Conservation (phyloP, 345 rosid species). For the rapeseed (Brassica napus) region DNA sequence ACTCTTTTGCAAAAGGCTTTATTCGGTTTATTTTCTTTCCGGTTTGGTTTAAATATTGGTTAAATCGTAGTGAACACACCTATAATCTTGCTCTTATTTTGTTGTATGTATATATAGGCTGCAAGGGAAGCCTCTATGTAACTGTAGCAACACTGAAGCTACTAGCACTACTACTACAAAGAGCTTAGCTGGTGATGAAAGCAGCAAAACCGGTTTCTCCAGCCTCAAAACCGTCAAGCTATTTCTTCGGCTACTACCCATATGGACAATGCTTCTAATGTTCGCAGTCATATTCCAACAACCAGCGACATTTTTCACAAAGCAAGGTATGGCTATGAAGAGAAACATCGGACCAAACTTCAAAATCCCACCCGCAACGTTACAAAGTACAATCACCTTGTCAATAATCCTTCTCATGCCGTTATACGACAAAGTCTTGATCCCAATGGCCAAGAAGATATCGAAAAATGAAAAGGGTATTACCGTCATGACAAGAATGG, state of each 20-base stretch:
- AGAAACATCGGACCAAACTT: constrained; percentile 67
- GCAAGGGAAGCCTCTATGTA: constrained; percentile 76
- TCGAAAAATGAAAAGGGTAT: constrained; percentile 56
- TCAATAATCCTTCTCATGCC: constrained; percentile 92
- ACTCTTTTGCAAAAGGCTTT: too few relatives aligned
- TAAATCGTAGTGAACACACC: background rate
- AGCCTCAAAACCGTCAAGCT: constrained; percentile 48
- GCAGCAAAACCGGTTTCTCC: constrained; percentile 23
- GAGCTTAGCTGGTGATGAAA: constrained; percentile 25
- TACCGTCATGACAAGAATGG: constrained; percentile 78
- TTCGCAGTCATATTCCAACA: constrained; percentile 91
- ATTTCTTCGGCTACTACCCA: constrained; percentile 65
- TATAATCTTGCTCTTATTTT: constrained; percentile 10
- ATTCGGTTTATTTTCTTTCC: background rate
- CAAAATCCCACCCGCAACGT: constrained; percentile 90
- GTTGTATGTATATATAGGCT: constrained; percentile 47
- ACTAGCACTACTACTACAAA: constrained; percentile 22
- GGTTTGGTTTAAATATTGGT: background rate
- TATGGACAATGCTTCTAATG: constrained; percentile 87
- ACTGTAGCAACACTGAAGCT: constrained; percentile 30
- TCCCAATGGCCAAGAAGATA: constrained; percentile 52
- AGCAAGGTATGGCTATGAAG: constrained; percentile 87
- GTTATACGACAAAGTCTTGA: constrained; percentile 61
- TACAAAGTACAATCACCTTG: constrained; percentile 85
- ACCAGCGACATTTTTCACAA: constrained; percentile 86